Evolutionary conservation across 805 yeast species (phyloP).

Genomic region (Diddensiella transvaalensis): DNA sequence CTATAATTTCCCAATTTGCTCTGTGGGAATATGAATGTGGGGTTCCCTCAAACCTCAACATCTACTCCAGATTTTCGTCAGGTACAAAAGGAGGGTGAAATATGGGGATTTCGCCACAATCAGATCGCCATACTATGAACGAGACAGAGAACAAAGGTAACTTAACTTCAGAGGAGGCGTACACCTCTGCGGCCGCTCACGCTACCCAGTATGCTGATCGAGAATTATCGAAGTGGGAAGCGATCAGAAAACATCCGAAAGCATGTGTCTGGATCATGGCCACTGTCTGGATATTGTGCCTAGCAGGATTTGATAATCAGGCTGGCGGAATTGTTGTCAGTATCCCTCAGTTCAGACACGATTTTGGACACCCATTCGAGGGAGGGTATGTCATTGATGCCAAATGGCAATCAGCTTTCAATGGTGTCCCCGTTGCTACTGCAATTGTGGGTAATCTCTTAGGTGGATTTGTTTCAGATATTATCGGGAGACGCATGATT

Average conservation of each 20-base stretch:
- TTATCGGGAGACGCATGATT: conserved; percentile 9
- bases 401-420: conserved; percentile 17
- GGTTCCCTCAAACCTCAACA: too few species aligned
- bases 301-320: conserved; percentile 15
- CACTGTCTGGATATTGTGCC: conserved; percentile 13
- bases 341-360: conserved; percentile 12
- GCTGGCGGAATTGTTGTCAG: conserved; percentile 16
- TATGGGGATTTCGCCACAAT: too few species aligned
- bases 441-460: conserved; percentile 7
- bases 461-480: conserved; percentile 12
- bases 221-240: conserved; percentile 1
- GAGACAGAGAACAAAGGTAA: too few species aligned
- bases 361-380: conserved; percentile 12
- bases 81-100: too few species aligned
- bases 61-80: too few species aligned
- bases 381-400: conserved; percentile 12
- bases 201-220: conserved; percentile 3
- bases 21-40: too few species aligned
- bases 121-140: too few species aligned
- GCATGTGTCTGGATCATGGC: conserved; percentile 6
- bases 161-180: too few species aligned
- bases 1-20: too few species aligned
- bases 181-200: too few species aligned
- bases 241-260: conserved; percentile 9
- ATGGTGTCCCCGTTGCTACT: conserved; percentile 15